Evolutionary conservation across 352 stramenopile species (phyloP), one percentile per base, ranked within the genome.

Genomic region (Phytophthora constricta): DNA sequence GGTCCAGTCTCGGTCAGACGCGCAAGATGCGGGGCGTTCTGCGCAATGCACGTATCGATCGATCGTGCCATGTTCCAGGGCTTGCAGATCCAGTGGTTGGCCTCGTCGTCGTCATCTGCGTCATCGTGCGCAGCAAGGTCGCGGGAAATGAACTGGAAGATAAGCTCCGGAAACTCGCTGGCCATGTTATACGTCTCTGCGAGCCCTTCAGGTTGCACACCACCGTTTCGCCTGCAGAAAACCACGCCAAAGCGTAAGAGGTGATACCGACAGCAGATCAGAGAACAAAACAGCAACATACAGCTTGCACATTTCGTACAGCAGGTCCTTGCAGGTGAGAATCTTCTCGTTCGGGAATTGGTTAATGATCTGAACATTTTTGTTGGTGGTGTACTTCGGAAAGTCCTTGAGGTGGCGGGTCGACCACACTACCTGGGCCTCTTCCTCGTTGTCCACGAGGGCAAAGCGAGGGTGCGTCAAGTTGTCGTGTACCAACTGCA

Each of bases 271-370:
- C n/a, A 26, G 11, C 8, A 37, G 42, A 3, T 11, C 16, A 31
- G 5, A 54, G 16, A 22, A 39, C 26, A 60, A 28, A 46, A 16
- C 9, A 57, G 14, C 16, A 3, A 73, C 71, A 37, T 78, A 86
- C 76, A 84, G 60, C 53, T 80, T 80, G 68, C 78, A 87, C 66
- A 82, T 84, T 71, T 87, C 78, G 63, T 83, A 84, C 26, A 87
- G 76, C 57, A 87, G 66, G 43, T 87, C 78, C 58, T 87, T 84
- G 74, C 78, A 87, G 1, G 78, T 84, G 13, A 87, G 74, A 49
- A 87, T 65, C 65, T 84, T 87, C 56, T 87, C 76, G 60, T 84
- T 87, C 48, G 78, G 78, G 57, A 87, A 87, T 63, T 84, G 78
- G 61, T 87, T 87, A 41, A 87, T 83, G 46, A 87, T 76, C 53